Conservation (phyloP, 164 flowering plant genomes). For the Macadamia tetraphylla region DNA sequence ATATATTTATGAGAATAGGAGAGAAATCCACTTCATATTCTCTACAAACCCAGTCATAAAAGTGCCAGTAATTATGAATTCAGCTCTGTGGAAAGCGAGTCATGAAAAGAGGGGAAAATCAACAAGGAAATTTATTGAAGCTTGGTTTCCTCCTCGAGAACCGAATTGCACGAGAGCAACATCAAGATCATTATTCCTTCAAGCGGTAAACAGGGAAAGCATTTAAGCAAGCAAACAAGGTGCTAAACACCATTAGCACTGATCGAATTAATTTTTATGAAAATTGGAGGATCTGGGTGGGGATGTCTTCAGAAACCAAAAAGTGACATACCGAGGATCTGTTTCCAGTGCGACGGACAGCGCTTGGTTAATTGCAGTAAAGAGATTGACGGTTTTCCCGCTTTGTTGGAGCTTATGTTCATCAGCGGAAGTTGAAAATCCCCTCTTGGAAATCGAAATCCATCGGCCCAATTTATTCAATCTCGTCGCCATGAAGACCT, state of each 20-base stretch:
- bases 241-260: not conserved
- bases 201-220: not conserved
- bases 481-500: conserved; percentile 8
- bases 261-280: not conserved
- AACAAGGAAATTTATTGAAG: not conserved
- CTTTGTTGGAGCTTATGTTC: conserved; percentile 8
- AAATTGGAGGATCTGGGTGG: no score
- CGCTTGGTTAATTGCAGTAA: conserved; percentile 35
- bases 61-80: no score
- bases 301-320: not conserved
- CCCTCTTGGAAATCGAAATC: conserved; percentile 4
- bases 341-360: conserved; percentile 31
- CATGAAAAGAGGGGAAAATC: no score
- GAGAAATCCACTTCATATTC: not conserved
- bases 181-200: not conserved
- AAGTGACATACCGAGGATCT: conserved; percentile 29
- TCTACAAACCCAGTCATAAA: not conserved
- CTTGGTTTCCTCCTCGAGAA: not conserved
- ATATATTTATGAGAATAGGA: not conserved
- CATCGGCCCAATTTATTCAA: conserved; percentile 9
- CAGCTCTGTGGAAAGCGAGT: no score
- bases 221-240: not conserved
- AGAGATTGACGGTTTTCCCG: conserved; percentile 24
- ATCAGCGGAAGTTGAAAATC: conserved; percentile 6
- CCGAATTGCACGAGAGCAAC: not conserved